Evolutionary conservation across 2,329 filamentous ascomycete genomes (phyloP).

Genomic region (Fusarium anthophilum): DNA sequence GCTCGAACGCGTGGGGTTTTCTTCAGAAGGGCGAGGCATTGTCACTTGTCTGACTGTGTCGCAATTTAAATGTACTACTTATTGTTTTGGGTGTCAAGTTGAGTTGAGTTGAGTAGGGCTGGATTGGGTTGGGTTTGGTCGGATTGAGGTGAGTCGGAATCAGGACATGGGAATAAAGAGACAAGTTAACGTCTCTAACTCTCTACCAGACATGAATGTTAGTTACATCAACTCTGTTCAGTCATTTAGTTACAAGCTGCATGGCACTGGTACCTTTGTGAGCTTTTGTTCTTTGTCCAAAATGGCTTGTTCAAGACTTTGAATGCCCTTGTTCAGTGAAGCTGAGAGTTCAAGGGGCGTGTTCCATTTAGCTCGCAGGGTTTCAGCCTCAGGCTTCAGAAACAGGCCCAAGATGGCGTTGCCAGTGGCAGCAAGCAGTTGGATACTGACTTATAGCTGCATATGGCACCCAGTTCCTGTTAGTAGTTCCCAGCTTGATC

Average conservation of each 20-base stretch:
- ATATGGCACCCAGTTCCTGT: too few species aligned
- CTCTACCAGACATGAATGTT: fast-evolving
- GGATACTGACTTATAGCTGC: fast-evolving
- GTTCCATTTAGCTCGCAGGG: fast-evolving
- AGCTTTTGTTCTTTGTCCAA: neutral
- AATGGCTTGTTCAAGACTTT: neutral
- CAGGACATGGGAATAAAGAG: neutral
- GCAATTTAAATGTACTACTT: fast-evolving
- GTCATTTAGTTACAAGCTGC: fast-evolving
- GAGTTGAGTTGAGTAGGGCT: neutral
- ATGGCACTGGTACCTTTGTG: neutral
- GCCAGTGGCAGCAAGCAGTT: neutral
- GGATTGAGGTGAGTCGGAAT: neutral
- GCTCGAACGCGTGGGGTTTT: fast-evolving
- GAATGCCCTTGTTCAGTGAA: neutral
- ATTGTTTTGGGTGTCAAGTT: neutral
- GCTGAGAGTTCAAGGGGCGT: fast-evolving
- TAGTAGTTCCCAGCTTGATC: fast-evolving
- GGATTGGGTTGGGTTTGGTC: neutral
- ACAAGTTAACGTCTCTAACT: fast-evolving
- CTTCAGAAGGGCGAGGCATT: neutral
- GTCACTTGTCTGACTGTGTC: fast-evolving
- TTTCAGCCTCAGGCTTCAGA: fast-evolving
- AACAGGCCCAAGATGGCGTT: fast-evolving
- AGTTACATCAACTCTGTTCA: fast-evolving